These are phyloP conservation scores for Scutellaria galericulata DNA, from an alignment of 257 asterid genomes.

Conservation along the genomic window DNA sequence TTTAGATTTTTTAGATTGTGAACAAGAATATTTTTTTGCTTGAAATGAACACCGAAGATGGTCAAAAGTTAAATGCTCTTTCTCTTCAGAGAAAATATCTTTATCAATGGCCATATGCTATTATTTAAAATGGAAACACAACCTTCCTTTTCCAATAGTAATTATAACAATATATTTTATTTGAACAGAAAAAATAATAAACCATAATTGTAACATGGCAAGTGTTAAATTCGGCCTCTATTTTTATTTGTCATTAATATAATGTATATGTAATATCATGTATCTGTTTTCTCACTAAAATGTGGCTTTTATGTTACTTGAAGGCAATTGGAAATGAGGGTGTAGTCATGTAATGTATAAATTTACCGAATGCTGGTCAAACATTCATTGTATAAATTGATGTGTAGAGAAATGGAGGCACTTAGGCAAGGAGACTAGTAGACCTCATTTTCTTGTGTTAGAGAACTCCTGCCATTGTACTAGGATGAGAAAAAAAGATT, in stretches of 20 bases:
- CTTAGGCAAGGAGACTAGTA: neutral
- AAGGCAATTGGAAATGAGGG: slow-evolving; percentile 10
- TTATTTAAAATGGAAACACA: neutral
- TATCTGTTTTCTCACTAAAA: neutral
- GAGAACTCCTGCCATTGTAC: slow-evolving; percentile 6
- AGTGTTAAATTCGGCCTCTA: slow-evolving; percentile 10
- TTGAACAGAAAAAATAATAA: neutral
- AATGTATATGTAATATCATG: neutral
- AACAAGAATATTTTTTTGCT: slow-evolving; percentile 12
- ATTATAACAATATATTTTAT: neutral
- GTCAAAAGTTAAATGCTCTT: neutral
- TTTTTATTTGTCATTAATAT: neutral
- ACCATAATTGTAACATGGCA: slow-evolving; percentile 19
- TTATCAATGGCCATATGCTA: slow-evolving; percentile 1
- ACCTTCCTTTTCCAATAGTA: neutral
- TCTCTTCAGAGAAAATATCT: neutral
- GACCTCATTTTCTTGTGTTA: slow-evolving; percentile 8
- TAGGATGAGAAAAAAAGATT: slow-evolving; percentile 14
- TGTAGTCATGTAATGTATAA: neutral
- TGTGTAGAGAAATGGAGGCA: slow-evolving; percentile 2
- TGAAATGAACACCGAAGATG: neutral
- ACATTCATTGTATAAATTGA: neutral
- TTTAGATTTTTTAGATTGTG: neutral
- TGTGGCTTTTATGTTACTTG: slow-evolving; percentile 17
- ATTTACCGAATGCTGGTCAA: neutral